phyloP scores from a whole-genome alignment of 2,329 filamentous ascomycete genomes.

The Penicillium sp. region DNA sequence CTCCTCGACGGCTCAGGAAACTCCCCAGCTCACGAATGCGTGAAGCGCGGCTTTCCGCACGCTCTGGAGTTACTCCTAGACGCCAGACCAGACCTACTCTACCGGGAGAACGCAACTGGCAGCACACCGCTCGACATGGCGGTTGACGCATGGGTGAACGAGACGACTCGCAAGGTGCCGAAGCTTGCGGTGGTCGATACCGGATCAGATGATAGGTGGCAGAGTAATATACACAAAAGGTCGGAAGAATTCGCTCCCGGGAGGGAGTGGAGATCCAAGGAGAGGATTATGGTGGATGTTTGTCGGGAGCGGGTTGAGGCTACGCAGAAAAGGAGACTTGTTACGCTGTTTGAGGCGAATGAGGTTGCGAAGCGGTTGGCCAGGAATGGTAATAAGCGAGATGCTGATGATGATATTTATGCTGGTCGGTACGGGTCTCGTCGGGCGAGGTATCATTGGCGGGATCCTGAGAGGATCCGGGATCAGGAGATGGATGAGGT shows the following conservation, averaged over 20 bases:
- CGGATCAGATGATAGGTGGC: neutral
- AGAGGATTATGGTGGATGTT: neutral
- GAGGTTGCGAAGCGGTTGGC: slow-evolving; percentile 61
- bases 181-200: slow-evolving; percentile 39
- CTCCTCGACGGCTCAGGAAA: neutral
- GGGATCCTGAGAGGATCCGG: neutral
- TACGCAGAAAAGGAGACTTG: slow-evolving; percentile 55
- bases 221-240: neutral
- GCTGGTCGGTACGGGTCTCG: neutral
- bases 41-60: neutral
- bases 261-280: neutral
- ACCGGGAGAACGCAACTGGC: slow-evolving; percentile 76
- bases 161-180: slow-evolving; percentile 24
- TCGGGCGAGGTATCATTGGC: neutral
- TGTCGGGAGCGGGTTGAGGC: slow-evolving; percentile 34
- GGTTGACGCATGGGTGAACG: slow-evolving; percentile 31
- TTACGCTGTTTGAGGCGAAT: slow-evolving; percentile 63
- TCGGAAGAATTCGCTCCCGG: neutral
- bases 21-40: neutral
- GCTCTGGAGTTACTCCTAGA: slow-evolving; percentile 43
- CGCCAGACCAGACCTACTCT: slow-evolving; percentile 62
- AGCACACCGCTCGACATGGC: slow-evolving; percentile 68
- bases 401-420: neutral
- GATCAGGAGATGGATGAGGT: neutral
- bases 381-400: neutral